These are phyloP conservation scores for Pugionium dolabratum DNA, from an alignment of 345 rosid species.

Conservation along the genomic window DNA sequence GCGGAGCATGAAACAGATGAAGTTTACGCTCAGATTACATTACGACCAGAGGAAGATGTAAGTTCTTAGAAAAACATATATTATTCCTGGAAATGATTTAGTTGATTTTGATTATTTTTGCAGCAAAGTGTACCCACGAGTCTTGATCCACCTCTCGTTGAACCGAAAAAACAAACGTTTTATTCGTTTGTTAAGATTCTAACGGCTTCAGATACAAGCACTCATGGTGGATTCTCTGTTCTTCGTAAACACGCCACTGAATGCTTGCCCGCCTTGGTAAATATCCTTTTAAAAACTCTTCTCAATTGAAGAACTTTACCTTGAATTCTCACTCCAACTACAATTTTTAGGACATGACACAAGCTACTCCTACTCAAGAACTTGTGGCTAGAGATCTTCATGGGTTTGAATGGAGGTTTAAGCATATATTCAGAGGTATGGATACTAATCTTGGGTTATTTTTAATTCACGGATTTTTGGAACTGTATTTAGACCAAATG, in stretches of 20 bases:
- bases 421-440: constrained; percentile 77
- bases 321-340: constrained; percentile 9
- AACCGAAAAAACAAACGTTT: constrained; percentile 49
- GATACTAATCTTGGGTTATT: constrained; percentile 1
- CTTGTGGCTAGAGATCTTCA: constrained; percentile 73
- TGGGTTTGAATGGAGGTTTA: constrained; percentile 82
- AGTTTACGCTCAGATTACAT: constrained; percentile 85
- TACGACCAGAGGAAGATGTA: constrained; percentile 71
- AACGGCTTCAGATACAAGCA: constrained; percentile 91
- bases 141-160: constrained; percentile 53
- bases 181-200: constrained; percentile 81
- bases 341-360: constrained; percentile 50
- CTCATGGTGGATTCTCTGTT: constrained; percentile 94
- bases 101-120: not conserved
- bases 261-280: constrained; percentile 72
- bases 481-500: constrained; percentile 1
- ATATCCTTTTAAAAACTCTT: not conserved
- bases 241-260: constrained; percentile 87
- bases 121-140: constrained; percentile 69
- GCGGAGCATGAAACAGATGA: constrained; percentile 90
- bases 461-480: not conserved
- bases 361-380: constrained; percentile 69
- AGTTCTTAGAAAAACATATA: constrained; percentile 16
- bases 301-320: not conserved
- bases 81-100: not conserved